A percentile compares a stretch with the other conserved stretches of the same genome.
phyloP scores from a whole-genome alignment of 305 asterid species.

The Rubia occidens region DNA sequence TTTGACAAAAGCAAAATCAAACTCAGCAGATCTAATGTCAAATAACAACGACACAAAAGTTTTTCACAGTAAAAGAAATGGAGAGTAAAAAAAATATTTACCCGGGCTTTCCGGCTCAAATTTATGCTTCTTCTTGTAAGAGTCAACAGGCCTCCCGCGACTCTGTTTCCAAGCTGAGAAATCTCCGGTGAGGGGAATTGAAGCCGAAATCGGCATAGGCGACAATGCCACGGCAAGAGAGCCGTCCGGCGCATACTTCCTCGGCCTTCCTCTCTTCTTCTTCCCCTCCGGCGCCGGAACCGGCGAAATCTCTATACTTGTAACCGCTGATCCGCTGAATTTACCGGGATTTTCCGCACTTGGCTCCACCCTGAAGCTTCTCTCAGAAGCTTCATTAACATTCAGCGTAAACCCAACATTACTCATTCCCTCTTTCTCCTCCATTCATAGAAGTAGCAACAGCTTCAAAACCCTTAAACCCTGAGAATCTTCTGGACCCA shows the following conservation, averaged over 20 bases:
- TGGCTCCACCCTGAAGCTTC: slow-evolving; percentile 45
- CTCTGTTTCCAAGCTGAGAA: slow-evolving; percentile 57
- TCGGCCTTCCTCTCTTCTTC: slow-evolving; percentile 84
- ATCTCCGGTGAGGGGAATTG: slow-evolving; percentile 75
- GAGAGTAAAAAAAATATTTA: slow-evolving; percentile 13
- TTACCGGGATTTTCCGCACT: slow-evolving; percentile 38
- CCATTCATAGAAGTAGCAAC: slow-evolving; percentile 52
- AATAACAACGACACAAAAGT: slow-evolving; percentile 4
- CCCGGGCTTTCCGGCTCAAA: slow-evolving; percentile 55
- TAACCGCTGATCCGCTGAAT: slow-evolving; percentile 40
- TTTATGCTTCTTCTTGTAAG: slow-evolving; percentile 65
- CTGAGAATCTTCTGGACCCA: slow-evolving; percentile 15
- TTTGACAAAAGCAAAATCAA: slow-evolving; percentile 22
- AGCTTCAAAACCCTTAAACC: slow-evolving; percentile 29
- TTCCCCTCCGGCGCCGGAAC: slow-evolving; percentile 32
- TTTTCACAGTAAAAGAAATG: background rate
- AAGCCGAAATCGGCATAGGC: slow-evolving; percentile 95
- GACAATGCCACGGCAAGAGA: slow-evolving; percentile 51
- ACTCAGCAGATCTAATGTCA: slow-evolving; percentile 35
- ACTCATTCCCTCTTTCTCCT: slow-evolving; percentile 56
- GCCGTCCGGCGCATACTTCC: slow-evolving; percentile 66
- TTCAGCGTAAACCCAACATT: slow-evolving; percentile 40
- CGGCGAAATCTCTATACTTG: slow-evolving; percentile 24
- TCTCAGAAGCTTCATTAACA: slow-evolving; percentile 54
- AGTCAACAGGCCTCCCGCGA: slow-evolving; percentile 34